Evolutionary conservation across 2,329 filamentous ascomycete species (phyloP), one percentile per base, ranked within the genome.

Genomic region (Ophiocordyceps robertsii): DNA sequence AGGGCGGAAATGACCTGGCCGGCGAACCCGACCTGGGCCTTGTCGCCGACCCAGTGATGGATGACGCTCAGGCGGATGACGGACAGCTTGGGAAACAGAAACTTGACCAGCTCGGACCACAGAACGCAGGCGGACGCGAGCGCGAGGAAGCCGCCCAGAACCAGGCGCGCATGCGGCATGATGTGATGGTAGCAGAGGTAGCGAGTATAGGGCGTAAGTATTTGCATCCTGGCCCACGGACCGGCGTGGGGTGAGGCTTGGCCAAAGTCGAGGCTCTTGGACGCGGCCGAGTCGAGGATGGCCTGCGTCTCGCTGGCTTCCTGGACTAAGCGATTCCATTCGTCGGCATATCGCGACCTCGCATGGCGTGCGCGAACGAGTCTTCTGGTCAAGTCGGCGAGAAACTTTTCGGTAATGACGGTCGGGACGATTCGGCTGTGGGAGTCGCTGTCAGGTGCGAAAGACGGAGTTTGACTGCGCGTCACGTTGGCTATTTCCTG

Each of bases 51-150:
- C 58, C 81, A 82, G 49, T 89, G 84, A 52, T 86, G 82, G n/a
- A 87, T 72, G 3, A 88, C 80, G 4, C 73, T 78, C 47, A 78
- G 65, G 39, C 69, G 70, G 51, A 80, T 75, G 48, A 83, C 70
- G 1, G 88, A 95, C 12, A 93, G 69, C 29, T 79, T 75, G 1
- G 85, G 83, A 19, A 84, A 77, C 40, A 86, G 73, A n/a, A 80
- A 77, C 59, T 92, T 93, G 61, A 95, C 77, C 43, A 95, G 65
- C 67, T 98, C 92, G 1, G 89, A 95, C 88, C 89, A 96, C 41
- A 96, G 73, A 46, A 98, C 83, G 51, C 80, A 84, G 40, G 77
- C 69, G 0, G 92, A 96, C 2, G 87, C 88, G 1, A 83, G 56
- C 0, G 81, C 73, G 19, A 93, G 71, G 44, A 92, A 54, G 2